Percentiles rank a stretch among this genome's conserved stretches.
Evolutionary conservation across 2,329 filamentous ascomycete species (phyloP).

Genomic region (Beauveria bassiana): DNA sequence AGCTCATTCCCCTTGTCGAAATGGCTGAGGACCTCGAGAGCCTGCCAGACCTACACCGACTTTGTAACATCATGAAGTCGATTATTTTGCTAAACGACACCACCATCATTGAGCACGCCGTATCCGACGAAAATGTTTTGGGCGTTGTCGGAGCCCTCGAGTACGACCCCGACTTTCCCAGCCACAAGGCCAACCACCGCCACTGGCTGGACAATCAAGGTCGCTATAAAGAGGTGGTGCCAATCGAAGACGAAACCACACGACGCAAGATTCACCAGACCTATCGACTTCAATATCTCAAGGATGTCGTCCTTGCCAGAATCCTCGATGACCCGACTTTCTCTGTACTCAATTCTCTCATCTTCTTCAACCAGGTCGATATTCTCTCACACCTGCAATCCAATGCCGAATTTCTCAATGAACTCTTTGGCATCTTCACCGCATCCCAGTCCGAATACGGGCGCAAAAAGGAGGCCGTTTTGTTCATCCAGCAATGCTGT

Average conservation of each 20-base stretch:
- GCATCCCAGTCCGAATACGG: slow-evolving; percentile 55
- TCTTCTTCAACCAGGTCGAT: slow-evolving; percentile 98
- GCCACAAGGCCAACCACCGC: slow-evolving; percentile 93
- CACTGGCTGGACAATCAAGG: slow-evolving; percentile 85
- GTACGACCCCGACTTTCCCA: slow-evolving; percentile 96
- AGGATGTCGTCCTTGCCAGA: slow-evolving; percentile 93
- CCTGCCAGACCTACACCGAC: slow-evolving; percentile 72
- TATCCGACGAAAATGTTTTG: slow-evolving; percentile 80
- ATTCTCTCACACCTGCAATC: slow-evolving; percentile 91
- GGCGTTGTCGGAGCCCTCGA: slow-evolving; percentile 93
- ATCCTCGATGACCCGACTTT: slow-evolving; percentile 98
- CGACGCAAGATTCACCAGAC: slow-evolving; percentile 92
- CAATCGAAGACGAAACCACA: slow-evolving; percentile 74
- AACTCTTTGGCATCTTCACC: slow-evolving; percentile 81
- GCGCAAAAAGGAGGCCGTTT: slow-evolving; percentile 85
- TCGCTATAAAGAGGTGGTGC: slow-evolving; percentile 92
- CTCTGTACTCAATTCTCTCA: slow-evolving; percentile 92
- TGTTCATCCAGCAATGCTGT: slow-evolving; percentile 96
- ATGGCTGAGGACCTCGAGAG: slow-evolving; percentile 90
- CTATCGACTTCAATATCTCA: slow-evolving; percentile 91
- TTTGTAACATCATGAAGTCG: slow-evolving; percentile 98
- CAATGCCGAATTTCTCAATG: slow-evolving; percentile 69
- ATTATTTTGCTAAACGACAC: slow-evolving; percentile 93
- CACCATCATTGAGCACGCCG: slow-evolving; percentile 85
- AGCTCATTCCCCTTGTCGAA: slow-evolving; percentile 76